Conservation (phyloP, 2,329 filamentous ascomycete species). For the Rutstroemia sp. region DNA sequence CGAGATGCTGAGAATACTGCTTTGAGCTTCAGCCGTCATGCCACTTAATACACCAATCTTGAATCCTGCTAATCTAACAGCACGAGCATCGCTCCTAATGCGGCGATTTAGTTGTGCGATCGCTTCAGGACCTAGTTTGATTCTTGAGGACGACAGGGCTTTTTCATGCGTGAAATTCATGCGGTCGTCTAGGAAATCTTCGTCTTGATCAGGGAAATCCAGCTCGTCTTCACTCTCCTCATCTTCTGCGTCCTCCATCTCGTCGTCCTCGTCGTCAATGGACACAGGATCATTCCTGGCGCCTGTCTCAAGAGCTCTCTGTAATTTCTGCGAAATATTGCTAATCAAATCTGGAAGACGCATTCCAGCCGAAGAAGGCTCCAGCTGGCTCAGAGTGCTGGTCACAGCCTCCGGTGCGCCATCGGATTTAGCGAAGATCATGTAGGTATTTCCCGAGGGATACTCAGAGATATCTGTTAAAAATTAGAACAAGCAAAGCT, state of each 20-base stretch:
- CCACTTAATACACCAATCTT: slow-evolving; percentile 56
- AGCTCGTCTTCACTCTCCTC: slow-evolving; percentile 21
- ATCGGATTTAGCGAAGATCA: slow-evolving; percentile 45
- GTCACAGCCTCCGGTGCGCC: slow-evolving; percentile 36
- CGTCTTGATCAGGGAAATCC: slow-evolving; percentile 11
- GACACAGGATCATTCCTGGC: slow-evolving; percentile 19
- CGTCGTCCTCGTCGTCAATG: slow-evolving; percentile 29
- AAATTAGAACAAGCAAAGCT: not conserved
- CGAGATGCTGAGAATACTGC: slow-evolving; percentile 56
- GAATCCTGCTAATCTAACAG: slow-evolving; percentile 58
- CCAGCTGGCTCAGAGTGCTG: slow-evolving; percentile 25
- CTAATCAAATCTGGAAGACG: slow-evolving; percentile 20
- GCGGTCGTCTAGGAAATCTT: slow-evolving; percentile 22
- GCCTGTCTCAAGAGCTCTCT: slow-evolving; percentile 16
- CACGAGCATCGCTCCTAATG: slow-evolving; percentile 54
- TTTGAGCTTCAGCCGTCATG: slow-evolving; percentile 34
- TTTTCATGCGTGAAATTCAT: not conserved
- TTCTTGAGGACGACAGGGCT: not conserved
- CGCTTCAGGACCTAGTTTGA: slow-evolving; percentile 11
- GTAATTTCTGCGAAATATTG: slow-evolving; percentile 21
- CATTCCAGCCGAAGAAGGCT: slow-evolving; percentile 17
- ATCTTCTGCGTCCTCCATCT: slow-evolving; percentile 21
- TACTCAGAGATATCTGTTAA: slow-evolving; percentile 50
- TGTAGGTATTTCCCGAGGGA: slow-evolving; percentile 36
- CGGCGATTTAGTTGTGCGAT: slow-evolving; percentile 24